phyloP scores from a whole-genome alignment of 345 rosid species.

The Aegle marmelos region DNA sequence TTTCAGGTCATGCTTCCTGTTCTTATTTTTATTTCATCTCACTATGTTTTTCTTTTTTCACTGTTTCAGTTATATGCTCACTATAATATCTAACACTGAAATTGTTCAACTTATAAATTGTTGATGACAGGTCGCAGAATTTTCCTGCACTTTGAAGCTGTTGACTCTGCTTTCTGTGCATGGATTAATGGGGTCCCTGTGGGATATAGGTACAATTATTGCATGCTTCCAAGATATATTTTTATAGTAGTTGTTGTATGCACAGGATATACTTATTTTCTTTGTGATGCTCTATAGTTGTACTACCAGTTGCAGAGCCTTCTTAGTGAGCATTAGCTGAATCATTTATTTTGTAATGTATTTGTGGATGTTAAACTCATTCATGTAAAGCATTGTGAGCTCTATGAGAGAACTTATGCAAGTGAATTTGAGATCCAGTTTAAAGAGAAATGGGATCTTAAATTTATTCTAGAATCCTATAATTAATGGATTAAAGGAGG shows the following conservation, averaged over 20 bases:
- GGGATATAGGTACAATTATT: constrained; percentile 73
- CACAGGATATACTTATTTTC: background rate
- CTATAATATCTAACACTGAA: background rate
- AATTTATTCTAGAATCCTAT: background rate
- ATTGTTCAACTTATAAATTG: background rate
- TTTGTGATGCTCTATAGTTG: background rate
- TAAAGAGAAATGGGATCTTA: background rate
- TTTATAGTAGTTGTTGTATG: background rate
- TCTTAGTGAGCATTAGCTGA: constrained; percentile 5
- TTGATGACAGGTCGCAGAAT: constrained; percentile 78
- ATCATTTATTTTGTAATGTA: background rate
- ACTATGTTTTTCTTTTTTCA: background rate
- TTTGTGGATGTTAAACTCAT: background rate
- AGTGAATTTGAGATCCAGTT: too few species aligned
- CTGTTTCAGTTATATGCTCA: background rate
- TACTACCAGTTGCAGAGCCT: background rate
- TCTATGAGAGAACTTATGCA: background rate
- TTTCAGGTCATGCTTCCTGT: background rate
- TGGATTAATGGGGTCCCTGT: constrained; percentile 87
- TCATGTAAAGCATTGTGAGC: background rate
- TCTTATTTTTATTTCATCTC: background rate
- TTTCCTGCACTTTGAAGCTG: constrained; percentile 93
- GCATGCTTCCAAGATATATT: background rate
- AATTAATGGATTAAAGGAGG: background rate
- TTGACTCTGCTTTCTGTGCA: constrained; percentile 91